A percentile compares a stretch with the other conserved stretches of the same genome.
phyloP scores from a whole-genome alignment of 495 filamentous ascomycete species.

The Letharia lupina region DNA sequence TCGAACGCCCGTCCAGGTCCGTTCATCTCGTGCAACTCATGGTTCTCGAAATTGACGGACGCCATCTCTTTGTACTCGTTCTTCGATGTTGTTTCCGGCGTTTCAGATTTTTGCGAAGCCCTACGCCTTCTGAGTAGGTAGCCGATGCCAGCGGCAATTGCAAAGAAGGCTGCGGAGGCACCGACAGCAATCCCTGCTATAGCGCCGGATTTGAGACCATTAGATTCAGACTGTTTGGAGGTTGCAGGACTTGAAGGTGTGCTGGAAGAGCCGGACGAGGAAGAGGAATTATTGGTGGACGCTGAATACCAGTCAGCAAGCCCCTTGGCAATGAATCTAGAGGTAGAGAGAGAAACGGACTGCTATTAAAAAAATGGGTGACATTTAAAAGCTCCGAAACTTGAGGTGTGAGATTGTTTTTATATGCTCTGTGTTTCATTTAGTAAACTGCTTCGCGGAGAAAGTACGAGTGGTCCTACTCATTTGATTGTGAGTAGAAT shows the following conservation, averaged over 20 bases:
- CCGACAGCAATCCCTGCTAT: slow-evolving; percentile 19
- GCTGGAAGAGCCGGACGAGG: background rate
- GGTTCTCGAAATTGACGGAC: background rate
- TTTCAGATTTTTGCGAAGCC: background rate
- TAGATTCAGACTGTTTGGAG: background rate
- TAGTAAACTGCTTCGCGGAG: no score
- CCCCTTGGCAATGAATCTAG: no score
- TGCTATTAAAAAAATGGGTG: background rate
- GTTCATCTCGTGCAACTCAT: background rate
- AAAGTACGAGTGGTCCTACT: background rate
- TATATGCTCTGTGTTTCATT: slow-evolving; percentile 2
- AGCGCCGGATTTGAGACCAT: slow-evolving; percentile 5
- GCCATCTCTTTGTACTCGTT: background rate
- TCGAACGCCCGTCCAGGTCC: background rate
- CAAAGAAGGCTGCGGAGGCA: slow-evolving; percentile 1
- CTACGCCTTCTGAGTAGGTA: slow-evolving; percentile 8
- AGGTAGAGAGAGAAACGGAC: background rate
- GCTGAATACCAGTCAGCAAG: background rate
- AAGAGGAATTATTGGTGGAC: background rate
- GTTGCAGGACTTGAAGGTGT: background rate
- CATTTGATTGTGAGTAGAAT: slow-evolving; percentile 13
- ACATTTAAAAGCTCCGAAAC: slow-evolving; percentile 14
- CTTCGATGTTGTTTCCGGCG: background rate
- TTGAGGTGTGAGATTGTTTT: slow-evolving; percentile 9
- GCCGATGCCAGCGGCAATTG: background rate